These are phyloP conservation scores for Colletotrichum lini DNA, from an alignment of 2,329 filamentous ascomycete species.

Conservation along the genomic window DNA sequence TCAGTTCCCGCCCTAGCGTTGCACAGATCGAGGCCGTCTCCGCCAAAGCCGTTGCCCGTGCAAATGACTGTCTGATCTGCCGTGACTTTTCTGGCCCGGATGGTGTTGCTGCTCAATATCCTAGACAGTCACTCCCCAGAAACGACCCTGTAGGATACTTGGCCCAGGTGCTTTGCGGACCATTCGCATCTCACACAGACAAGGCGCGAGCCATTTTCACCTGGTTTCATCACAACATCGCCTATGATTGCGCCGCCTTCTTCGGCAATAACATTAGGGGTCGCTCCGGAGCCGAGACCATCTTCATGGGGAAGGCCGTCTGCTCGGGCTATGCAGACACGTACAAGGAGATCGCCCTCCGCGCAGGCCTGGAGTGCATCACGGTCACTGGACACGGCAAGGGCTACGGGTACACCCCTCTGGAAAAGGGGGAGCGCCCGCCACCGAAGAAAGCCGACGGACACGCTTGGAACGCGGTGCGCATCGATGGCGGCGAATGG, in stretches of 20 bases:
- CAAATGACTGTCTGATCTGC: slow-evolving; percentile 79
- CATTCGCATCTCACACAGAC: slow-evolving; percentile 87
- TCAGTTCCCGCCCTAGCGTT: slow-evolving; percentile 65
- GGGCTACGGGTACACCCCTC: slow-evolving; percentile 79
- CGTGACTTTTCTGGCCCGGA: slow-evolving; percentile 91
- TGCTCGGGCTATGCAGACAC: slow-evolving; percentile 92
- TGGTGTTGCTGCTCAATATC: slow-evolving; percentile 81
- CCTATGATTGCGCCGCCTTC: slow-evolving; percentile 86
- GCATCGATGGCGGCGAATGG: slow-evolving; percentile 89
- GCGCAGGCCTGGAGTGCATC: slow-evolving; percentile 84
- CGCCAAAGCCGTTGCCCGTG: slow-evolving; percentile 49
- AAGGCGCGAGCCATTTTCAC: slow-evolving; percentile 94
- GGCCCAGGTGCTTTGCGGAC: slow-evolving; percentile 81
- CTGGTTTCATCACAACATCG: slow-evolving; percentile 95
- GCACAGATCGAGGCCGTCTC: slow-evolving; percentile 65
- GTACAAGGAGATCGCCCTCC: slow-evolving; percentile 82
- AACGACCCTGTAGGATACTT: slow-evolving; percentile 79
- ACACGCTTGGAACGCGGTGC: slow-evolving; percentile 95
- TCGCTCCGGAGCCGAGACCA: slow-evolving; percentile 79
- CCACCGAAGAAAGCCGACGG: slow-evolving; percentile 74
- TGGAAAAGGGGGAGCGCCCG: slow-evolving; percentile 74
- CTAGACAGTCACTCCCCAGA: slow-evolving; percentile 77
- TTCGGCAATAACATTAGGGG: slow-evolving; percentile 78
- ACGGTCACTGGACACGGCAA: slow-evolving; percentile 87
- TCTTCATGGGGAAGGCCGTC: slow-evolving; percentile 85